Evolutionary conservation across 169 alveolate genomes (phyloP), one percentile per base, ranked within the genome.

Genomic region (Cryptosporidium baileyi): DNA sequence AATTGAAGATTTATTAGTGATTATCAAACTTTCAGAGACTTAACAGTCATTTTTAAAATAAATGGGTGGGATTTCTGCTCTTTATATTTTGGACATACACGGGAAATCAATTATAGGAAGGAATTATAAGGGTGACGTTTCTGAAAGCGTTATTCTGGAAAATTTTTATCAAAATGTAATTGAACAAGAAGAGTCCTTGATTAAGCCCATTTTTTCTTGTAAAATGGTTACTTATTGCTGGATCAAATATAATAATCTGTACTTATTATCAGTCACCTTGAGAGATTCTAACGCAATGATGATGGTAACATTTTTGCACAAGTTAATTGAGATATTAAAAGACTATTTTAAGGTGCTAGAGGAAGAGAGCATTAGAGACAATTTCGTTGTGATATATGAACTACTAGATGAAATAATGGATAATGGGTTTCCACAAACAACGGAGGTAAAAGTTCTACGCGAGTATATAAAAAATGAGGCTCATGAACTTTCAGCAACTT

Each of bases 391-490:
- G 52, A 97, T 98, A 24, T 98, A 97, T 89, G 99, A 98, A 91
- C 90, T 98, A 22, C 90, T 98, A 34, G 99, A 98, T 90, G 99
- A 98, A 89, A 95, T 98, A 97, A 89, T 97, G 92, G 99, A 98
- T 90, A 97, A 97, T 89, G 99, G 99, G 2, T 98, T 95, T 85
- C 99, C 99, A 9, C 98, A 98, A 89, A 92, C 96, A 5, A 95
- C 99, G 17, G 99, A 93, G 92, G 95, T 88, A 47, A 97, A 94
- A 91, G 96, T 96, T 43, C 91, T 95, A 61, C 95, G 95, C 74
- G 98, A 96, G 89, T 96, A 91, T 85, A 97, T 97, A 63, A 97
- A 95, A 82, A 95, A 97, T 61, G 97, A 96, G 90, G 94, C 97
- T 24, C 95, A 94, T 74, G 93, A 94, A 90, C 80, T 93, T 60